Evolutionary conservation across 345 rosid species (phyloP), one percentile per base, ranked within the genome.

Genomic region (Xanthoceras sorbifolium): DNA sequence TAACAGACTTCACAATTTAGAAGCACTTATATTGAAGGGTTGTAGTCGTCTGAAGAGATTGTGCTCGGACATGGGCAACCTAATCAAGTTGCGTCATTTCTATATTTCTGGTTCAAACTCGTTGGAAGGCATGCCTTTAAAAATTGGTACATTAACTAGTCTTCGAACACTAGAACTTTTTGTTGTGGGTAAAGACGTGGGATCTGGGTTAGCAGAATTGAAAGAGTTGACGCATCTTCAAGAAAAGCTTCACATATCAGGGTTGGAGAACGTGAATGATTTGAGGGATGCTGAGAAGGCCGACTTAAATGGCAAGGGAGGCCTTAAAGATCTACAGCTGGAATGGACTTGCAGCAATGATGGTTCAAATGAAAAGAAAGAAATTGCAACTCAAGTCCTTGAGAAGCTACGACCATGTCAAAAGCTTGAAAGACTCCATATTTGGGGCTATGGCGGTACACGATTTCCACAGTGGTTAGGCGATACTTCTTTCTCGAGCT

Each of bases 391-490:
- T 22, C 48, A 75, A 59, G 84, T 84, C 38, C 78, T 88, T 26
- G 80, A 78, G 69, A 77, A 46, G 84, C 77, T 86, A 22, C 86
- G 75, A 55, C 92, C 90, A 29, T 75, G 78, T 69, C 65, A 66
- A 50, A 64, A 81, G 68, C 77, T 89, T 84, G 75, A 42, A 52
- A 82, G 46, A 48, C 69, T 89, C 34, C 17, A 46, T 38, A 84
- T 87, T 22, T 67, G 64, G 23, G 70, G 74, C 31, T 87, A 85
- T 59, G 71, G 80, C 54, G 87, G 90, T 38, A 70, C 40, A 44
- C 57, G 23, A 42, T 79, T 84, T 66, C 89, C 87, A 23, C 25
- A 29, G 3, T 86, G 87, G 91, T n/a, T 87, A 32, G 83, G 84
- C 42, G 79, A 76, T 73, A 29, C 64, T 62, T 84, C 80, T 31